phyloP scores from a whole-genome alignment of 176 grass and related monocot species.

The Carex cristatella region DNA sequence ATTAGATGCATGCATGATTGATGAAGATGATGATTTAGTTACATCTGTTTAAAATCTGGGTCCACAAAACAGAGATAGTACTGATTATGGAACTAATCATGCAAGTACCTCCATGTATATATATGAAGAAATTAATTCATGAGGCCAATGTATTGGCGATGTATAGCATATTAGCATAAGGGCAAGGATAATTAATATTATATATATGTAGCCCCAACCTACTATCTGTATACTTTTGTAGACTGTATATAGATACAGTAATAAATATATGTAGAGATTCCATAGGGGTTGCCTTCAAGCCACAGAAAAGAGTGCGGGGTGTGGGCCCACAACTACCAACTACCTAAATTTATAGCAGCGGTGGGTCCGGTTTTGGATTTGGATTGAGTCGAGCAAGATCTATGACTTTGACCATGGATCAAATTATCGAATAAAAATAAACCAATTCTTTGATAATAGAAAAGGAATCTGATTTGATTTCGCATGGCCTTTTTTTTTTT shows the following conservation, averaged over 20 bases:
- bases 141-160: background rate
- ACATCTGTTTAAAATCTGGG: background rate
- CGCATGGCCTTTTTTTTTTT: background rate
- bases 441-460: slow-evolving; percentile 1
- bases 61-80: background rate
- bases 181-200: background rate
- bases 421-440: background rate
- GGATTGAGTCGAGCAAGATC: slow-evolving; percentile 22
- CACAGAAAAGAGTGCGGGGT: slow-evolving; percentile 4
- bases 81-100: background rate
- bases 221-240: slow-evolving; percentile 7
- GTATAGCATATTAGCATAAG: slow-evolving; percentile 19
- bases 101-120: background rate
- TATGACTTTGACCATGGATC: slow-evolving; percentile 41
- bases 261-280: slow-evolving; percentile 29
- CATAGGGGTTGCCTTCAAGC: slow-evolving; percentile 13
- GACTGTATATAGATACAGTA: slow-evolving; percentile 22
- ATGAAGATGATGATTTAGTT: too few relatives aligned
- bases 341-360: slow-evolving; percentile 22
- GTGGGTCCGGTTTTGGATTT: background rate
- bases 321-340: slow-evolving; percentile 23
- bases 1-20: too few relatives aligned
- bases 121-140: slow-evolving; percentile 11
- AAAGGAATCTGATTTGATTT: slow-evolving; percentile 20
- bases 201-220: slow-evolving; percentile 1